Conservation (phyloP, 371 early-diverging fungal species). For the Actinomucor elegans region DNA sequence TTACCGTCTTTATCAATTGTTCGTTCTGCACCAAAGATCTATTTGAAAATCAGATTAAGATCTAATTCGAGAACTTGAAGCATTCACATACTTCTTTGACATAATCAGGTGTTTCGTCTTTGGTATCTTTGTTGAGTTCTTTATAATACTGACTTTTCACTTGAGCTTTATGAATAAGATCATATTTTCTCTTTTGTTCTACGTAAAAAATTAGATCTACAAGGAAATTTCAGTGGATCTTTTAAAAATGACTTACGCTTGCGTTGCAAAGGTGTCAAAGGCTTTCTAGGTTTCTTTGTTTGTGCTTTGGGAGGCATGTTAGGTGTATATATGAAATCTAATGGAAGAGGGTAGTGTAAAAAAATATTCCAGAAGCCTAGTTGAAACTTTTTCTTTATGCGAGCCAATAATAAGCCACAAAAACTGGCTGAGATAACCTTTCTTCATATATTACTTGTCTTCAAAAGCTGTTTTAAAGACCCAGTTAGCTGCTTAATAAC, state of each 20-base stretch:
- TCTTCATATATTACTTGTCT: too few species aligned
- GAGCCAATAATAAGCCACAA: too few species aligned
- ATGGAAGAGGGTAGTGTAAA: too few species aligned
- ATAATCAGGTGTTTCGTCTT: constrained; percentile 46
- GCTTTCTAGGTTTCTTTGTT: constrained; percentile 19
- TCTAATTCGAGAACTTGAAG: background rate
- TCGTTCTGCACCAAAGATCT: constrained; percentile 59
- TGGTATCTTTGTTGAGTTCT: constrained; percentile 33
- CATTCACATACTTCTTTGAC: constrained; percentile 46
- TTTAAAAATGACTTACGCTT: constrained; percentile 13
- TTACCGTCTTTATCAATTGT: constrained; percentile 65
- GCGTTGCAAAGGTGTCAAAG: constrained; percentile 29
- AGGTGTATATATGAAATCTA: background rate
- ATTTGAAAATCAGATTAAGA: background rate
- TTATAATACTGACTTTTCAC: constrained; percentile 64
- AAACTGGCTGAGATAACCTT: too few species aligned
- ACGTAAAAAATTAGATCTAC: background rate
- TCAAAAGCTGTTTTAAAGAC: too few species aligned
- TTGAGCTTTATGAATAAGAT: constrained; percentile 61
- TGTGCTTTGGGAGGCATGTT: constrained; percentile 23
- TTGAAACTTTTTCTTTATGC: too few species aligned
- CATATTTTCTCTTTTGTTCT: constrained; percentile 58
- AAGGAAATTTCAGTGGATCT: background rate
- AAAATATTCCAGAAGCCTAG: too few species aligned
- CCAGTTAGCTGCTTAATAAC: too few species aligned